These are phyloP conservation scores for Mucor mucedo DNA, from an alignment of 371 early-diverging fungal genomes.

Conservation along the genomic window DNA sequence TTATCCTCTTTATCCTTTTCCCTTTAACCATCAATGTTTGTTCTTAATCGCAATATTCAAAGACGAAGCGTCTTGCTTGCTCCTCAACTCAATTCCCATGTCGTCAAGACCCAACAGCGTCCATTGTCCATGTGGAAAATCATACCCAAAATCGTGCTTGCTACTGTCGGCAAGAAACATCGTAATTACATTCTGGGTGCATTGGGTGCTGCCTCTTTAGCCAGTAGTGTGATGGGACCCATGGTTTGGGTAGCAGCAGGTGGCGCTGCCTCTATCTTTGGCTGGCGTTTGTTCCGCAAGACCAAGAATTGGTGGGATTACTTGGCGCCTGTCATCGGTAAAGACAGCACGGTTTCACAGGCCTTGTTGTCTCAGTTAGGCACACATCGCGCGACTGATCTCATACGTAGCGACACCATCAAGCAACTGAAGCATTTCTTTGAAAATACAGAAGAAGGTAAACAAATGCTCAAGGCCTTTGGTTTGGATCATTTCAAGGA, in stretches of 20 bases:
- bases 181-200: slow-evolving; percentile 31
- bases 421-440: slow-evolving; percentile 33
- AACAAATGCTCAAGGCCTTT: slow-evolving; percentile 26
- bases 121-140: slow-evolving; percentile 33
- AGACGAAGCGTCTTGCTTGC: neutral
- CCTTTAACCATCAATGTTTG: slow-evolving; percentile 8
- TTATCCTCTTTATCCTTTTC: neutral
- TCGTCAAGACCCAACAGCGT: slow-evolving; percentile 8
- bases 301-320: slow-evolving; percentile 40
- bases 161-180: slow-evolving; percentile 29
- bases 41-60: slow-evolving; percentile 1
- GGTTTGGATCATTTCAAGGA: slow-evolving; percentile 36
- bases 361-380: slow-evolving; percentile 31
- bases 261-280: slow-evolving; percentile 34
- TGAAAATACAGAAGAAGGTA: slow-evolving; percentile 31
- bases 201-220: slow-evolving; percentile 26
- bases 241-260: slow-evolving; percentile 38
- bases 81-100: neutral
- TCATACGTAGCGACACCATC: slow-evolving; percentile 36
- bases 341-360: neutral
- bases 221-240: slow-evolving; percentile 42
- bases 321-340: slow-evolving; percentile 13
- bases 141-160: slow-evolving; percentile 35
- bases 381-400: slow-evolving; percentile 35
- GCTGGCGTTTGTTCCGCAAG: slow-evolving; percentile 41